Conservation (phyloP, 169 alveolate species). For the Theileria annulata region DNA sequence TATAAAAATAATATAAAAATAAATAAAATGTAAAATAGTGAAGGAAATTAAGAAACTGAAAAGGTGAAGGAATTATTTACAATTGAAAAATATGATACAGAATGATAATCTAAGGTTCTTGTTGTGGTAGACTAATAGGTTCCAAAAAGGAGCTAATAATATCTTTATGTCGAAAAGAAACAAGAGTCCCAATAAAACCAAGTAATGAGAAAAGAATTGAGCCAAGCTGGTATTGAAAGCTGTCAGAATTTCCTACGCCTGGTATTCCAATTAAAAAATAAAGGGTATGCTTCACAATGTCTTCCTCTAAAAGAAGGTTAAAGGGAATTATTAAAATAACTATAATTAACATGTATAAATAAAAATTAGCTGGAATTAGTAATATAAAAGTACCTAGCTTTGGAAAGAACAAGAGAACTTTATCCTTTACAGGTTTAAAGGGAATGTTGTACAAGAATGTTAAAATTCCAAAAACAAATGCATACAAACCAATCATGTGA, state of each 20-base stretch:
- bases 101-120: neutral
- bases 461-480: slow-evolving; percentile 17
- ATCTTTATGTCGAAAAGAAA: slow-evolving; percentile 17
- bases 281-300: slow-evolving; percentile 37
- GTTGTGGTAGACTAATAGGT: slow-evolving; percentile 17
- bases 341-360: neutral
- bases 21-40: slow-evolving; percentile 5
- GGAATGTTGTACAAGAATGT: slow-evolving; percentile 1
- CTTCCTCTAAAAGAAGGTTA: slow-evolving; percentile 23
- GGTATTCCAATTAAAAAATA: slow-evolving; percentile 30
- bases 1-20: neutral
- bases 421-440: neutral
- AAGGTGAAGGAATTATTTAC: neutral
- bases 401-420: slow-evolving; percentile 18
- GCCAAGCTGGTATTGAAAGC: slow-evolving; percentile 25
- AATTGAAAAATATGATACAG: slow-evolving; percentile 4
- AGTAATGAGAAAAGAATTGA: slow-evolving; percentile 17
- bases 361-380: neutral
- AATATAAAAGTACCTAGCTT: slow-evolving; percentile 23
- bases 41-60: slow-evolving; percentile 4
- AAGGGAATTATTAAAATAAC: neutral
- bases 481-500: slow-evolving; percentile 25
- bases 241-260: neutral
- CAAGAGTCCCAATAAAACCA: slow-evolving; percentile 28
- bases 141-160: slow-evolving; percentile 3